Evolutionary conservation across 2,329 filamentous ascomycete species (phyloP), one percentile per base, ranked within the genome.

Genomic region (Paracamarosporium sp.): DNA sequence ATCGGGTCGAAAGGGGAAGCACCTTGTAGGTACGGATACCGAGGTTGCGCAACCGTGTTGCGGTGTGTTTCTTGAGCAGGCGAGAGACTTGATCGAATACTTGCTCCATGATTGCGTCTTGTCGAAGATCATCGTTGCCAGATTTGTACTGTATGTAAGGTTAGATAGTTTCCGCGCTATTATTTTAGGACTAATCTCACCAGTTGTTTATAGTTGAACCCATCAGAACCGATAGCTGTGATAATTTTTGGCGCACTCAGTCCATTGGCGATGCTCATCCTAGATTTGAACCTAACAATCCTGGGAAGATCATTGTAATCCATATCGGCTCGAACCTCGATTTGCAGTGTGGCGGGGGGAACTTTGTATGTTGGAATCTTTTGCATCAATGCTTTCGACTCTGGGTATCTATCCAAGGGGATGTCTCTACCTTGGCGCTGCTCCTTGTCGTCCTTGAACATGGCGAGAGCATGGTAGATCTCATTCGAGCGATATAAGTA

Each of bases 51-150:
- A 97, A 93, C 36, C 93, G 90, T 2, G 95, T 97, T 12, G 89
- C 86, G 54, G 92, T 89, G 75, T 98, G 93, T 47, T 91, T 89
- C 73, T 91, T 91, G 25, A 99, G 82, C 22, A 99, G 86, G 50
- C 91, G 91, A 56, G 93, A 98, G 22, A 97, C 95, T 77, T 96
- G 93, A 57, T 93, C 92, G 74, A 99, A 99, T 1, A 99, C 95
- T 78, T 99, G 95, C 77, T 99, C 96, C 96, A 99, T 99, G 81
- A 88, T 99, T 43, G 94, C 92, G 71, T 99, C 95, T 79, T 99
- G 95, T 8, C 96, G 90, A 12, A 99, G 85, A 73, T 99, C 94
- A 74, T 99, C 95, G 71, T 94, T 94, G 17, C 95, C 93, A 61
- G 93, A 93, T 82, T 99, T 99, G 73, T 97, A 88, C 82, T 88